Base-by-base conservation (phyloP, 306 rosid species). In the Geum urbanum region DNA sequence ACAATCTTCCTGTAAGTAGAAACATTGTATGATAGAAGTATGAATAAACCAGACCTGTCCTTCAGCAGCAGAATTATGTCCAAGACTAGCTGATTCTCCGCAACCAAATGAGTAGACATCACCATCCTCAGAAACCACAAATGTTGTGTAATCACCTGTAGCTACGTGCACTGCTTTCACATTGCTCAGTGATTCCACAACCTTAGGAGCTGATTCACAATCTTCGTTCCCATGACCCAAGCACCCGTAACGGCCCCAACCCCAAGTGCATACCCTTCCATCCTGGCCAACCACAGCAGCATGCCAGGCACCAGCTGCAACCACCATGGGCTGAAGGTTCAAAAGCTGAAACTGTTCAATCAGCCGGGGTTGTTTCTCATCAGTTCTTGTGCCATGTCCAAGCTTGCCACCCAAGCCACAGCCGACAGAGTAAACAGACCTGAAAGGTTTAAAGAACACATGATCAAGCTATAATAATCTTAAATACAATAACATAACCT, bases 381-480 rank as follows among this genome's bases (percentile, higher is more conserved):
- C 96, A 0, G 87, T 86, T 79, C 86, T 86, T 56, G 86, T 63
- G 46, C 98, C 96, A 0, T 92, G 98, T 67, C 98, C 98, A 37
- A 92, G 94, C 87, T 92, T 92, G 75, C 98, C 97, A 11, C 98
- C 98, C 80, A 92, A 79, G 82, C 98, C 98, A 65, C 98, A 92
- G 7, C 98, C 98, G 72, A 94, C 97, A 13, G 98, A 94, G 80
- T 85, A 94, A 4, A 94, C 95, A 2, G 96, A 88, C 98, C 98
- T 94, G 85, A 39, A n/a, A 54, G 13, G 60, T 77, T 62, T 47
- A 57, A 63, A 64, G 54, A 63, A 35, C 45, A 65, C 37, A 63
- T 41, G 62, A 67, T n/a, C 39, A 15, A 72, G 62, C 72, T 39
- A 68, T 11, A 43, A 19, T 66, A 67, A 59, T 46, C 67, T 55